A percentile compares a stretch with the other conserved stretches of the same genome.
Conservation (phyloP, 23 red algal species). For the Gracilaria vermiculophylla region DNA sequence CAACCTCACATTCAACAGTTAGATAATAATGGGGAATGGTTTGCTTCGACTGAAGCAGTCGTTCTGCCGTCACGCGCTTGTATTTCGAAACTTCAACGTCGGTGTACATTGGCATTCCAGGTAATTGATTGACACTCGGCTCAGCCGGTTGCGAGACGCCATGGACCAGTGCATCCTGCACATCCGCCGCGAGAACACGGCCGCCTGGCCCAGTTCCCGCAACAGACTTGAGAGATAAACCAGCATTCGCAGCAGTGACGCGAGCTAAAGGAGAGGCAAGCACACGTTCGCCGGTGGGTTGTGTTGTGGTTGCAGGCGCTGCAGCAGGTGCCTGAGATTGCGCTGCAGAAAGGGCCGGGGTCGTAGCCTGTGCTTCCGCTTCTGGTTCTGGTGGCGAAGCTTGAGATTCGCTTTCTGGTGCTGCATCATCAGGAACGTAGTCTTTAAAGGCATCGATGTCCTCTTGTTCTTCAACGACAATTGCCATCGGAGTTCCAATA, state of each 20-base stretch:
- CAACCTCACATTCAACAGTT: slow-evolving; percentile 61
- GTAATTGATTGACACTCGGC: neutral
- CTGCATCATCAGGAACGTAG: slow-evolving; percentile 43
- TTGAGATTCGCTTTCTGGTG: neutral
- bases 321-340: neutral
- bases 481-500: slow-evolving; percentile 75
- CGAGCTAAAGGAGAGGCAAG: slow-evolving; percentile 75
- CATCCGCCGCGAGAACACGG: slow-evolving; percentile 69
- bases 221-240: slow-evolving; percentile 47
- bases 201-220: slow-evolving; percentile 70
- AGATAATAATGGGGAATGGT: slow-evolving; percentile 94
- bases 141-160: neutral
- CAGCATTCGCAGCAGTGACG: slow-evolving; percentile 57
- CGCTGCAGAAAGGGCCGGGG: neutral
- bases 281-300: neutral
- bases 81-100: slow-evolving; percentile 63
- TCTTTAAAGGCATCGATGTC: slow-evolving; percentile 78
- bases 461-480: slow-evolving; percentile 89
- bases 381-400: neutral
- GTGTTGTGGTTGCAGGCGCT: neutral
- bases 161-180: slow-evolving; percentile 45
- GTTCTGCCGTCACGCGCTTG: slow-evolving; percentile 70
- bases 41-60: slow-evolving; percentile 90
- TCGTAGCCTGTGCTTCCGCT: neutral
- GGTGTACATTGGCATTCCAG: slow-evolving; percentile 55